These are phyloP conservation scores for Blastocystis sp. DNA, from an alignment of 352 stramenopile genomes.

Conservation along the genomic window DNA sequence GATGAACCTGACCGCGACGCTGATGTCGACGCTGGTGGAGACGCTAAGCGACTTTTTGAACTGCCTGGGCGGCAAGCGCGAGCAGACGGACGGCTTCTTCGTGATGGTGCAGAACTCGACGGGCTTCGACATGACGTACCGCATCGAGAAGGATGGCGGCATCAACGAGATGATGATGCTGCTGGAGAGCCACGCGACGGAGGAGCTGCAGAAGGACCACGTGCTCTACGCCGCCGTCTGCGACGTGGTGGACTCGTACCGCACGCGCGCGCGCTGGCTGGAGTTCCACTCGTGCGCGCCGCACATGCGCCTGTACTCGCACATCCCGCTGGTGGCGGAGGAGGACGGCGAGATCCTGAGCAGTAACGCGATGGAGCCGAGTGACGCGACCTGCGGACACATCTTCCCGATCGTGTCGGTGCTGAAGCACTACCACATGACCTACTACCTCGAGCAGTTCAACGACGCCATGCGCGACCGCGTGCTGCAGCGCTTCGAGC, in stretches of 20 bases:
- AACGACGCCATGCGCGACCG: neutral
- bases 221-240: conserved; percentile 33
- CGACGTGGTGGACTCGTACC: conserved; percentile 59
- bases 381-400: conserved; percentile 51
- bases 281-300: conserved; percentile 26
- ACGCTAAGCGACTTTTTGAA: conserved; percentile 31
- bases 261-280: conserved; percentile 31
- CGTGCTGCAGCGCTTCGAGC: neutral
- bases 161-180: conserved; percentile 55
- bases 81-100: conserved; percentile 30
- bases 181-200: conserved; percentile 25
- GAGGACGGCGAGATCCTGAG: conserved; percentile 6
- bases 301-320: conserved; percentile 51
- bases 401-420: conserved; percentile 56
- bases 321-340: conserved; percentile 15
- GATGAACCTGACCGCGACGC: conserved; percentile 60
- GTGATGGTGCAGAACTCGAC: conserved; percentile 56
- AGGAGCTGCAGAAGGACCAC: conserved; percentile 29
- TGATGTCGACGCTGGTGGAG: conserved; percentile 33
- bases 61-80: conserved; percentile 9
- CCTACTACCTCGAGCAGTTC: conserved; percentile 43
- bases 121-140: conserved; percentile 49
- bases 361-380: neutral
- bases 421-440: neutral
- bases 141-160: conserved; percentile 42